Evolutionary conservation across 2,329 filamentous ascomycete species (phyloP), one percentile per base, ranked within the genome.

Genomic region (Talaromyces atroroseus): DNA sequence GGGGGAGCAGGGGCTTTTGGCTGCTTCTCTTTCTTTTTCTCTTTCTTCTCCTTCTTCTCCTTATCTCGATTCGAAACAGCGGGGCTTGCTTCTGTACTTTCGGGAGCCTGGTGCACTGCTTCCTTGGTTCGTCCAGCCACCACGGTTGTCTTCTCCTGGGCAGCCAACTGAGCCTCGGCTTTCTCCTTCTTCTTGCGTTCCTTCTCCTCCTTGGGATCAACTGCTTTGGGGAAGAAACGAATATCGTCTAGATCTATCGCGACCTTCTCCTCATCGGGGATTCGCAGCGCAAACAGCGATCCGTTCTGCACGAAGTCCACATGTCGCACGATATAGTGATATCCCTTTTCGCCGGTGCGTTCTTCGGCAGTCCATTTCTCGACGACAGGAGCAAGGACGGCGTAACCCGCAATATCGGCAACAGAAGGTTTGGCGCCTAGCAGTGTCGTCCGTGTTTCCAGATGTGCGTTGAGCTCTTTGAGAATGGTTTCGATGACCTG

Each of bases 121-220:
- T 78, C 80, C 75, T 85, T 86, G 64, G 68, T 56, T 24, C 55
- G 58, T 38, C 59, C 58, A 18, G 57, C 52, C 20, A 61, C 59
- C 12, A 61, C 59, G 3, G 52, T 34, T 16, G 56, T 42, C 24
- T 54, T 53, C 18, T 56, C 68, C 55, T 78, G 76, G 56, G 77
- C 71, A 53, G 58, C 42, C 45, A 59, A 23, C 40, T 67, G 59
- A 45, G 70, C 77, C 29, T 76, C 77, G 16, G 78, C 78, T 81
- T 96, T 96, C 77, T 95, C 91, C 80, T 95, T 95, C 87, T 96
- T 96, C 75, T 92, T 83, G 49, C 88, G 85, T 81, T 96, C 92
- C 80, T 96, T 96, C 81, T 96, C 92, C 56, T 91, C 91, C 81
- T 95, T 95, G 66, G 88, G 85, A 64, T 96, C 91, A 60, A 92